A percentile compares a stretch with the other conserved stretches of the same genome.
Evolutionary conservation across 1,139 yeast species (phyloP).

Genomic region (Hyphopichia fennica): DNA sequence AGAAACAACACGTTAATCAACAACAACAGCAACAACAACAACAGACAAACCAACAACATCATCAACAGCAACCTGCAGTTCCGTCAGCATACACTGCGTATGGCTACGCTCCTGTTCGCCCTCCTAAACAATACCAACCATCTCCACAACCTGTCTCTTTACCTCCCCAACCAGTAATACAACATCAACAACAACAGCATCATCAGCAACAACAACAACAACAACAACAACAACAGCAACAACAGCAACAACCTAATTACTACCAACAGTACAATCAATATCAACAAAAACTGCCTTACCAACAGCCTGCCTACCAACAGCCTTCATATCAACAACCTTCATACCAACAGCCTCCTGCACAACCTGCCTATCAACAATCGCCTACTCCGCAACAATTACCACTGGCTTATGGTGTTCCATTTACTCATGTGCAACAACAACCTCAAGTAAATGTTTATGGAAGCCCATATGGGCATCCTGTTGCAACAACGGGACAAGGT

Average conservation of each 20-base stretch:
- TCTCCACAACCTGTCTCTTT: background rate
- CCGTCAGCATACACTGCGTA: conserved; percentile 18
- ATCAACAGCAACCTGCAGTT: background rate
- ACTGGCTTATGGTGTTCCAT: conserved; percentile 11
- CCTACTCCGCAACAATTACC: conserved; percentile 7
- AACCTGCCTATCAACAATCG: conserved; percentile 10
- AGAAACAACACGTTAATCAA: conserved; percentile 3
- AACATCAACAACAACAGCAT: conserved; percentile 4
- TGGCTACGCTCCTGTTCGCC: conserved; percentile 23
- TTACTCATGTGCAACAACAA: background rate
- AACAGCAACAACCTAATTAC: conserved; percentile 10
- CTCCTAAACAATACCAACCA: conserved; percentile 5
- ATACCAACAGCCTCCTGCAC: background rate
- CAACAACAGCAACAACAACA: conserved; percentile 1
- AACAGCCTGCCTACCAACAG: background rate
- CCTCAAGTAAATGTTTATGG: background rate
- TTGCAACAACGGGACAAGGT: background rate
- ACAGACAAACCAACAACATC: conserved; percentile 1
- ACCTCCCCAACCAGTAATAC: conserved; percentile 10
- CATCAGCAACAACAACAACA: background rate
- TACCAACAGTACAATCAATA: conserved; percentile 5
- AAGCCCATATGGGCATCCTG: conserved; percentile 2
- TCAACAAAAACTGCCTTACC: background rate
- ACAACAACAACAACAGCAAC: conserved; percentile 3
- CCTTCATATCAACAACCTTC: conserved; percentile 2